phyloP scores from a whole-genome alignment of 2,329 filamentous ascomycete genomes.

The Diaporthe citri region DNA sequence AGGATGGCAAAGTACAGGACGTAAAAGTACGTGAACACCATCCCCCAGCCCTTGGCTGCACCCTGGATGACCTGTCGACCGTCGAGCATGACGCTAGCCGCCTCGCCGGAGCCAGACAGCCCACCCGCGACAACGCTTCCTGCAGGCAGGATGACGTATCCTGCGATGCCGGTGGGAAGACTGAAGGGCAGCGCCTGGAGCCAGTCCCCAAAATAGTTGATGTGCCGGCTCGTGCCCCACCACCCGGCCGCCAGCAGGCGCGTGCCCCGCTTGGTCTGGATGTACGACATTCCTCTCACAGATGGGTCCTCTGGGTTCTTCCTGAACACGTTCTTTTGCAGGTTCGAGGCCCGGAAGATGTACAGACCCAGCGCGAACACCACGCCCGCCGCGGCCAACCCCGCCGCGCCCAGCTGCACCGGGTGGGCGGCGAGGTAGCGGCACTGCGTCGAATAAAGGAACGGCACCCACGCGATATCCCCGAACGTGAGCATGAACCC shows the following conservation, averaged over 20 bases:
- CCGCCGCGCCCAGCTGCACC: constrained; percentile 75
- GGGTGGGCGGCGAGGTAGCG: constrained; percentile 86
- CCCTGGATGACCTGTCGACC: constrained; percentile 75
- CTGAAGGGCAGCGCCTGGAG: constrained; percentile 89
- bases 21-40: constrained; percentile 90
- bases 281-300: constrained; percentile 82
- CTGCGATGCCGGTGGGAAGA: constrained; percentile 83
- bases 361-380: constrained; percentile 80
- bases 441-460: constrained; percentile 84
- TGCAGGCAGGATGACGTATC: constrained; percentile 76
- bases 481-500: constrained; percentile 93
- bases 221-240: constrained; percentile 90
- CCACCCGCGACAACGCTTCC: constrained; percentile 63
- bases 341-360: constrained; percentile 89
- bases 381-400: constrained; percentile 71
- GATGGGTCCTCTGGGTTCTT: constrained; percentile 84
- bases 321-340: constrained; percentile 91
- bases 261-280: constrained; percentile 83
- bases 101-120: constrained; percentile 48
- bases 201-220: constrained; percentile 95
- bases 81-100: constrained; percentile 62
- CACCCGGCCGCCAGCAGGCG: constrained; percentile 85
- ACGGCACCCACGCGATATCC: constrained; percentile 89
- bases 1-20: constrained; percentile 87
- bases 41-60: constrained; percentile 81